A percentile compares a stretch with the other conserved stretches of the same genome.
phyloP scores from a whole-genome alignment of 352 stramenopile species.

The Phytophthora pini region DNA sequence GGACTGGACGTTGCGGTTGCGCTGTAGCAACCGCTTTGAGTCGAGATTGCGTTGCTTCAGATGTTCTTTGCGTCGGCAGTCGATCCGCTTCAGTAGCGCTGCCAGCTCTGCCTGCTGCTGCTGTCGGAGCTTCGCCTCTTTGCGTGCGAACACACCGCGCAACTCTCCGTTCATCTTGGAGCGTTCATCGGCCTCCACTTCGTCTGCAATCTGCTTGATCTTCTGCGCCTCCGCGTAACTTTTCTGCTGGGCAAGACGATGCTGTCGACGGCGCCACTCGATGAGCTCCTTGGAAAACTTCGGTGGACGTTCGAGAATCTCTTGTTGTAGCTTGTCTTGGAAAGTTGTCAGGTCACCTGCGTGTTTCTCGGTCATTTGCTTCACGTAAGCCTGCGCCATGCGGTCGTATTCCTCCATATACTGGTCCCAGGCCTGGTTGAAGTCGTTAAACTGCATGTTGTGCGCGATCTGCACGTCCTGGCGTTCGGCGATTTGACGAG shows the following conservation, averaged over 20 bases:
- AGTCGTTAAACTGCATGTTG: conserved; percentile 96
- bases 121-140: conserved; percentile 91
- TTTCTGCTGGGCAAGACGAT: conserved; percentile 94
- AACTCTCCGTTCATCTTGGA: conserved; percentile 89
- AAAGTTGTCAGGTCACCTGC: conserved; percentile 83
- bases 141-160: conserved; percentile 78
- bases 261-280: conserved; percentile 94
- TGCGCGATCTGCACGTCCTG: conserved; percentile 96
- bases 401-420: conserved; percentile 96
- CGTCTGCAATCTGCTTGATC: conserved; percentile 95
- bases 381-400: conserved; percentile 94
- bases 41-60: conserved; percentile 94
- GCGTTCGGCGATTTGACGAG: conserved; percentile 90
- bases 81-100: conserved; percentile 94
- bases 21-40: conserved; percentile 93
- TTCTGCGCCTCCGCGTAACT: conserved; percentile 95
- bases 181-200: conserved; percentile 93
- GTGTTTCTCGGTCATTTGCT: conserved; percentile 95
- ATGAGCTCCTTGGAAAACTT: conserved; percentile 96
- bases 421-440: conserved; percentile 94
- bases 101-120: conserved; percentile 94
- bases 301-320: conserved; percentile 85
- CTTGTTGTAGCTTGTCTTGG: conserved; percentile 89
- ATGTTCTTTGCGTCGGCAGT: conserved; percentile 94
- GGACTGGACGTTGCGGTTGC: conserved; percentile 95